Percentiles rank a stretch among this genome's conserved stretches.
These are phyloP conservation scores for Tuber borchii DNA, from an alignment of 495 filamentous ascomycete species.

Conservation along the genomic window DNA sequence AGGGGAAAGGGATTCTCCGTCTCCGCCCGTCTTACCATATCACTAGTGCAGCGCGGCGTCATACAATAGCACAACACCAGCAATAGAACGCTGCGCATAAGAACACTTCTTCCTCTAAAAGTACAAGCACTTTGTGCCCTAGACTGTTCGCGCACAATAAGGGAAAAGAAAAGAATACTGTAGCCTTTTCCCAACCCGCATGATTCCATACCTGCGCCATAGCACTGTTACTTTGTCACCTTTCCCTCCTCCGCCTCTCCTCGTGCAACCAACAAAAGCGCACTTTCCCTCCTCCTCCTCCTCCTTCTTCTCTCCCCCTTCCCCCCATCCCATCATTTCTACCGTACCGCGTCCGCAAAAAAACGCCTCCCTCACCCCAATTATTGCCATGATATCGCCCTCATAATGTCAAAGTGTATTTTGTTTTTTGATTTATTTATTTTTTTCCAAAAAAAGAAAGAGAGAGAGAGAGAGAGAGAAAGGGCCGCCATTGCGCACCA, in stretches of 20 bases:
- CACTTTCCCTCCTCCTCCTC: background rate
- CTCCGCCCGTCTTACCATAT: background rate
- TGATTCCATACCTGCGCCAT: background rate
- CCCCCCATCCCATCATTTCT: background rate
- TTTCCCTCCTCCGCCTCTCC: background rate
- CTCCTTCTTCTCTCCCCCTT: background rate
- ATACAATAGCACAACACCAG: background rate
- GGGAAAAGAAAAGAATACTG: background rate
- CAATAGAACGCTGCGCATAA: background rate
- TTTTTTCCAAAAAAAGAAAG: no score
- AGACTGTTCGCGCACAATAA: background rate
- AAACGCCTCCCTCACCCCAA: background rate
- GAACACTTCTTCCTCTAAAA: background rate
- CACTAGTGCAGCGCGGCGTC: background rate
- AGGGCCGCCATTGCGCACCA: no score
- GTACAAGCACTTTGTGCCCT: background rate
- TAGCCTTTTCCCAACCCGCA: background rate
- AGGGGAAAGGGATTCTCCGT: background rate
- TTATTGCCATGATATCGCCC: background rate
- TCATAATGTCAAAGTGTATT: background rate
- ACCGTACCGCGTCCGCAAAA: background rate
- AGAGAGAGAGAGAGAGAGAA: no score
- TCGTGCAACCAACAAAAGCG: background rate
- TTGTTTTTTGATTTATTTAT: no score
- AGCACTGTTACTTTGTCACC: background rate